Evolutionary conservation across 768 basidiomycete species (phyloP), one percentile per base, ranked within the genome.

Genomic region (Suillus ampliporus): DNA sequence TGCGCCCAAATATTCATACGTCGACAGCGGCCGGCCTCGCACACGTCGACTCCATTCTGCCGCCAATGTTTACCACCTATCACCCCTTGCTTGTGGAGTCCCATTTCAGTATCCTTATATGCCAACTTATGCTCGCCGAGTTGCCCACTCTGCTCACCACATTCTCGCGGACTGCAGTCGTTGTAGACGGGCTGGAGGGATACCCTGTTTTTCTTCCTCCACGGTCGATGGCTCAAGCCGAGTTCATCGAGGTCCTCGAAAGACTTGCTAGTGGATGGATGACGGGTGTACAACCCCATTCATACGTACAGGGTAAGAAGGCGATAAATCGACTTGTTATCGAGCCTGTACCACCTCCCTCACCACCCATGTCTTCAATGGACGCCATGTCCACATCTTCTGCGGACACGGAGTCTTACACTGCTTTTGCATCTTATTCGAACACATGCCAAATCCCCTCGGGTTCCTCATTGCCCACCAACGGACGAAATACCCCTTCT

Each of bases 1-100:
- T 84, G 40, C 87, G 91, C 3, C 87, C 90, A 1, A 88, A 89
- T 37, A 81, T 76, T 63, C 85, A 85, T 58, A 69, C 69, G 68
- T 53, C 70, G 4, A 71, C 74, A 5, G 69, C 78, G 17, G 63
- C 76, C 31, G 64, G 72, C 26, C 68, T 82, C 52, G 70, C 83
- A 15, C 80, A 86, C 44, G 67, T 80, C 3, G 75, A 75, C 23
- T 61, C 64, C 6, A 44, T 60, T 34, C 58, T 71, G 23, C 86
- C 88, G 1, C 74, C 85, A n/a, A 82, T 85, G 69, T 91, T 92
- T 78, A 92, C 94, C 57, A 94, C 94, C 0, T 96, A 95, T 69
- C 94, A 96, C 67, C 94, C 94, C 15, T 83, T 96, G 58, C 85
- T 95, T 56, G 89, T 95, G 62, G 94, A 96, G 72, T 89, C 92